These are phyloP conservation scores for Stephanocyclus meneghinianus DNA, from an alignment of 352 stramenopile species.

Conservation along the genomic window DNA sequence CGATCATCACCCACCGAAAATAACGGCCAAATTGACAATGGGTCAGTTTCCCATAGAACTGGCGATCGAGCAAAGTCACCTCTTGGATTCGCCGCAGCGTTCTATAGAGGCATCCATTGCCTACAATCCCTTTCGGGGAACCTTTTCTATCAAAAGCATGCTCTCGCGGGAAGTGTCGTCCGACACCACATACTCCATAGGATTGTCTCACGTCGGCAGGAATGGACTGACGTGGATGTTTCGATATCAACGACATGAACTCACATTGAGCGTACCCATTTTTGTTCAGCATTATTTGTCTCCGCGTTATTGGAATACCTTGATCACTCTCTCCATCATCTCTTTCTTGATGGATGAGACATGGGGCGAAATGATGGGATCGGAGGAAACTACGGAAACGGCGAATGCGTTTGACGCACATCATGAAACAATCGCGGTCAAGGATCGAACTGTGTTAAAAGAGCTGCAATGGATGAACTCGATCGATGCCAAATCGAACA, in stretches of 20 bases:
- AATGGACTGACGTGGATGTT: conserved; percentile 47
- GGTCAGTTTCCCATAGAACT: conserved; percentile 34
- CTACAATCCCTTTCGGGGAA: conserved; percentile 32
- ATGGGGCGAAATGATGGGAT: conserved; percentile 28
- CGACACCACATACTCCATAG: conserved; percentile 17
- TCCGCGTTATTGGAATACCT: conserved; percentile 31
- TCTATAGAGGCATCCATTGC: conserved; percentile 26
- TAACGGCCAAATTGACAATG: conserved; percentile 35
- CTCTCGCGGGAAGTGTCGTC: conserved; percentile 22
- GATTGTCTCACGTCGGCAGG: conserved; percentile 27
- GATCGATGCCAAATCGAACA: conserved; percentile 26
- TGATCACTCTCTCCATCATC: conserved; percentile 18
- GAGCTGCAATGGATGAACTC: conserved; percentile 35
- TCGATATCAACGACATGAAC: conserved; percentile 37
- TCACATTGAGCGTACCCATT: conserved; percentile 41
- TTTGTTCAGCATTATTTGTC: conserved; percentile 33
- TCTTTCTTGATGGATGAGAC: conserved; percentile 45
- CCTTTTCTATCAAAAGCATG: conserved; percentile 29
- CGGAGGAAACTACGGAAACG: not conserved
- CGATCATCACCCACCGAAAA: conserved; percentile 10
- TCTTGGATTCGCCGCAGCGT: conserved; percentile 35
- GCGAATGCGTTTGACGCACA: not conserved
- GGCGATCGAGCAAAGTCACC: conserved; percentile 34
- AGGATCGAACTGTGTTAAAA: conserved; percentile 17
- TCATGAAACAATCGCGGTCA: conserved; percentile 21